These are phyloP conservation scores for Mortierella sp. DNA, from an alignment of 371 early-diverging fungal species.

Conservation along the genomic window DNA sequence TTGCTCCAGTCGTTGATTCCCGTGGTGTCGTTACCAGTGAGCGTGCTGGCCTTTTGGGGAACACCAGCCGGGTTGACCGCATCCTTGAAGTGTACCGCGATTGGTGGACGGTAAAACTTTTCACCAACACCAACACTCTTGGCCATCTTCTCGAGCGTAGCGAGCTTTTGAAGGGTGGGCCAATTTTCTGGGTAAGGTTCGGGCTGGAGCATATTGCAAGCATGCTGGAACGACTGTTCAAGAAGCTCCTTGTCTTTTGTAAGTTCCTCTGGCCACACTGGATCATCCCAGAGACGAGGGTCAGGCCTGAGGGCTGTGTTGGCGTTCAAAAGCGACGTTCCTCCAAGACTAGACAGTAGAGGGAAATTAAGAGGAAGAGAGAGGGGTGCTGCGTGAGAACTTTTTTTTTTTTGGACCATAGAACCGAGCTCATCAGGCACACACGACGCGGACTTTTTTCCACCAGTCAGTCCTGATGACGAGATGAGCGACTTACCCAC, in stretches of 20 bases:
- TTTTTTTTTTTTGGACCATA: no score
- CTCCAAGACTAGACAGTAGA: constrained; percentile 37
- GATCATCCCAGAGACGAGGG: constrained; percentile 47
- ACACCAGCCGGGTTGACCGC: constrained; percentile 55
- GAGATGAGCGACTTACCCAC: constrained; percentile 46
- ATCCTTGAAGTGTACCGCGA: constrained; percentile 55
- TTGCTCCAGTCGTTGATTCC: constrained; percentile 58
- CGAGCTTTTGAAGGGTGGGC: constrained; percentile 53
- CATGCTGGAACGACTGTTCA: constrained; percentile 51
- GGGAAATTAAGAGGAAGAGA: neutral
- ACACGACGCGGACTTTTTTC: no score
- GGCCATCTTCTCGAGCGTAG: constrained; percentile 51
- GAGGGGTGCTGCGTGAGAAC: no score
- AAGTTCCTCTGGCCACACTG: constrained; percentile 52
- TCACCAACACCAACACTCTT: constrained; percentile 41
- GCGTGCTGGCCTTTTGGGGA: constrained; percentile 42
- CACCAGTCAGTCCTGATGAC: no score
- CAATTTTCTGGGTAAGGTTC: constrained; percentile 53
- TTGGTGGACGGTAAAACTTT: constrained; percentile 50
- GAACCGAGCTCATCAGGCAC: no score
- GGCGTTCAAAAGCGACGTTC: constrained; percentile 57
- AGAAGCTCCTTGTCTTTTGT: constrained; percentile 33
- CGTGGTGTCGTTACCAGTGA: constrained; percentile 55
- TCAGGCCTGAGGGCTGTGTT: constrained; percentile 56
- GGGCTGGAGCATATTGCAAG: constrained; percentile 52